These are phyloP conservation scores for Phytophthora agathidicida DNA, from an alignment of 352 stramenopile species.

Conservation along the genomic window DNA sequence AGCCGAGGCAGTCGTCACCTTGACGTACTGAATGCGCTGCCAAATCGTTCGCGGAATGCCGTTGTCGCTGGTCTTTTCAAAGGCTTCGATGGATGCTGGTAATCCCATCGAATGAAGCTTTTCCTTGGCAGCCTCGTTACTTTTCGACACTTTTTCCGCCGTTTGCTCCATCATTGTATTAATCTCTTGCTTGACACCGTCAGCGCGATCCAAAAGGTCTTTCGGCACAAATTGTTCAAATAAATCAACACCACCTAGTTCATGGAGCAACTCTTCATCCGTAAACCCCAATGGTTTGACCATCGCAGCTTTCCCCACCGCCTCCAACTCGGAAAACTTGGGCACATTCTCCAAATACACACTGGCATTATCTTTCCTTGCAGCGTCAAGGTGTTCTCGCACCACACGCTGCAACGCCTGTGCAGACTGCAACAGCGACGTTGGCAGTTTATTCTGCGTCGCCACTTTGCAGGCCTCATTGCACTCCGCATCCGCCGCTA, in stretches of 20 bases:
- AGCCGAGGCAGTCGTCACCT: conserved; percentile 30
- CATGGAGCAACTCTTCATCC: conserved; percentile 55
- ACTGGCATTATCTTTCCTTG: conserved; percentile 82
- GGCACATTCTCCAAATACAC: conserved; percentile 85
- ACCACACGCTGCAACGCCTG: conserved; percentile 62
- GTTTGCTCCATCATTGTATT: conserved; percentile 46
- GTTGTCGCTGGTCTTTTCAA: conserved; percentile 67
- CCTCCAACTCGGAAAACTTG: conserved; percentile 52
- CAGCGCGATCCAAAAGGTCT: conserved; percentile 50
- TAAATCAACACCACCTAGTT: conserved; percentile 63
- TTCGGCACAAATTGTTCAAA: conserved; percentile 78
- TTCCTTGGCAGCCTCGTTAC: conserved; percentile 57
- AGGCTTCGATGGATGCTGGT: conserved; percentile 80
- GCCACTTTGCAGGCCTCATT: conserved; percentile 63
- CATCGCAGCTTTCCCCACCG: conserved; percentile 71
- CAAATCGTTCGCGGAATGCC: conserved; percentile 62
- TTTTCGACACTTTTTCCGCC: conserved; percentile 47
- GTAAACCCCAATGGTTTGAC: conserved; percentile 60
- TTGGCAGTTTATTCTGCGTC: conserved; percentile 66
- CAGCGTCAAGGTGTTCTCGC: conserved; percentile 56
- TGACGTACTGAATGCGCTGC: conserved; percentile 60
- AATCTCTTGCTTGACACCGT: conserved; percentile 57
- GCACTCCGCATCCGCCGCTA: conserved; percentile 58
- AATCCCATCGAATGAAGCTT: conserved; percentile 65
- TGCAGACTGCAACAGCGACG: conserved; percentile 57